Evolutionary conservation across 306 rosid species (phyloP), one percentile per base, ranked within the genome.

Genomic region (Prunus padus): DNA sequence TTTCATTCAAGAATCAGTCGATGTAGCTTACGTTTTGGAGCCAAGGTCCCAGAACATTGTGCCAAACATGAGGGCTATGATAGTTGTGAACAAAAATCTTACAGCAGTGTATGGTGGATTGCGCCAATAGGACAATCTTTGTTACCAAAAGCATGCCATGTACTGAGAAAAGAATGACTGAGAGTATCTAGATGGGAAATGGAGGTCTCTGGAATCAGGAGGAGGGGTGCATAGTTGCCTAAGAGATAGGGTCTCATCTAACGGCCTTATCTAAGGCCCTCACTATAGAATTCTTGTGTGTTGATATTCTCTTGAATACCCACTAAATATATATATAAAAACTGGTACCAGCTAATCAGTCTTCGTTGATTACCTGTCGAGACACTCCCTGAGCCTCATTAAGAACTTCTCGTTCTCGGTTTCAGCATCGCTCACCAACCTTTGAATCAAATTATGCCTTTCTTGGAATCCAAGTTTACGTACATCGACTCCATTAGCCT

Each of bases 1-100:
- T n/a, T n/a, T 54, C 22, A 20, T n/a, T 54, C 4, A 54, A 18
- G 19, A n/a, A 19, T 37, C 13, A 8, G 19, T 54, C 2, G 10
- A 54, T 54, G 60, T 8, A 54, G 60, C 87, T 85, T 71, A 86
- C 96, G 51, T 87, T 87, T 88, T 88, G 72, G 89, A 74, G 74
- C 96, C 96, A 3, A 88, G 93, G 72, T 84, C 82, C 92, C 93
- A 88, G 86, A 91, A 91, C 84, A 91, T 81, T 37, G 96, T 80
- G 33, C 96, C 96, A 56, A 91, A 87, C 76, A 91, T 85, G 69
- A 91, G 67, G 33, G 88, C 93, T 37, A 76, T 77, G 50, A 85
- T 49, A 51, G 82, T 54, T 3, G 91, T 87, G 82, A 85, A 87
- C 57, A 77, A 67, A 49, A 80, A 68, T 82, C 93, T 82, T 45